Percentiles rank a stretch among this genome's conserved stretches.
Conservation (phyloP, 1,284 basidiomycete species). For the Waitea zeae region DNA sequence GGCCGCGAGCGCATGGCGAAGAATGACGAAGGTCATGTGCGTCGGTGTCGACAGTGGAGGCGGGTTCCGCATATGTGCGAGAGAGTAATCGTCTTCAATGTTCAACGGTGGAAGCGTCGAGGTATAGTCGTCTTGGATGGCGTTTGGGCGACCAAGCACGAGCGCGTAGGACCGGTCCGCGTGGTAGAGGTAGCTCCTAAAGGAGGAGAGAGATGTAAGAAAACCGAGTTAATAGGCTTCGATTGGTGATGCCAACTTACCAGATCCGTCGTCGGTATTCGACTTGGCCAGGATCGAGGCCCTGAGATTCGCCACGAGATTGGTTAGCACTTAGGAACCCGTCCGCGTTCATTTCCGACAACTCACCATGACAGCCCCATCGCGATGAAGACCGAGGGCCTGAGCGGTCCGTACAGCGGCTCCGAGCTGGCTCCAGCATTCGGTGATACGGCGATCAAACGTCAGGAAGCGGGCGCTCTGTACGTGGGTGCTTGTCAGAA, state of each 20-base stretch:
- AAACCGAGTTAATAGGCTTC: conserved; percentile 2
- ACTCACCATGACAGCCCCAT: conserved; percentile 71
- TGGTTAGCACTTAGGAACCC: conserved; percentile 2
- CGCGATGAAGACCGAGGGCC: conserved; percentile 84
- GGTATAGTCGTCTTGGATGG: conserved; percentile 76
- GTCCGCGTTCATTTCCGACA: too few species aligned
- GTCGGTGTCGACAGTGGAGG: conserved; percentile 61
- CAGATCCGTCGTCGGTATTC: conserved; percentile 87
- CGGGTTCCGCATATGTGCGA: conserved; percentile 22
- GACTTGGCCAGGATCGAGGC: conserved; percentile 61
- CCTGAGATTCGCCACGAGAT: conserved; percentile 28
- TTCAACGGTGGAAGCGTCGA: conserved; percentile 75
- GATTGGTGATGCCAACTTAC: too few species aligned
- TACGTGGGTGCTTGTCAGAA: conserved; percentile 4
- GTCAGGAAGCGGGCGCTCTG: conserved; percentile 88
- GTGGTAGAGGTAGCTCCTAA: conserved; percentile 81
- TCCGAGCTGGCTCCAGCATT: conserved; percentile 91
- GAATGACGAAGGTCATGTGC: conserved; percentile 74
- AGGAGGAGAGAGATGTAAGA: too few species aligned
- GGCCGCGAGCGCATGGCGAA: conserved; percentile 67
- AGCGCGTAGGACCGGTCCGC: conserved; percentile 88
- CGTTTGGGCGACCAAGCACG: conserved; percentile 78
- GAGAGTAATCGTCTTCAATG: conserved; percentile 49
- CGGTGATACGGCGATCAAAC: conserved; percentile 75
- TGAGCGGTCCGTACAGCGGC: conserved; percentile 88